A percentile compares a stretch with the other conserved stretches of the same genome.
phyloP scores from a whole-genome alignment of 176 grass and related monocot genomes.

The Aechmea fasciata region DNA sequence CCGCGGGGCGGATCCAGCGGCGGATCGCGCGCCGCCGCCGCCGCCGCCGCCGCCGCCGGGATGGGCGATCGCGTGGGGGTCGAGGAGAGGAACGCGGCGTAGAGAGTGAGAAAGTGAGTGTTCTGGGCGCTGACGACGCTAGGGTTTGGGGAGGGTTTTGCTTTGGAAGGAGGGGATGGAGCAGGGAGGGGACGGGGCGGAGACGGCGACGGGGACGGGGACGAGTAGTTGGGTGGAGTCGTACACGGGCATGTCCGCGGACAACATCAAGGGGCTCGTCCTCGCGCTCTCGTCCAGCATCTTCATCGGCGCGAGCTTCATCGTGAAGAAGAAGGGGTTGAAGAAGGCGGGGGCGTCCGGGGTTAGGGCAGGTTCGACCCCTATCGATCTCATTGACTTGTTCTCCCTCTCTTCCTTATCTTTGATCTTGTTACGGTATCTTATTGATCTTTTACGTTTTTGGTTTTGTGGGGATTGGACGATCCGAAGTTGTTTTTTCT shows the following conservation, averaged over 20 bases:
- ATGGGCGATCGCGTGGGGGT: slow-evolving; percentile 9
- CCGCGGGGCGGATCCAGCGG: slow-evolving; percentile 3
- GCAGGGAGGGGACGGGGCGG: slow-evolving; percentile 18
- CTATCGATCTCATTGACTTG: neutral
- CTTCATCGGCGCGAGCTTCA: slow-evolving; percentile 96
- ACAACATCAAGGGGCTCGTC: slow-evolving; percentile 94
- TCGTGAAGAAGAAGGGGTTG: slow-evolving; percentile 99
- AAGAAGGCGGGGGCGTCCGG: slow-evolving; percentile 87
- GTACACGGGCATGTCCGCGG: slow-evolving; percentile 83
- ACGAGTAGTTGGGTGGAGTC: slow-evolving; percentile 68
- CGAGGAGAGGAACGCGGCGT: neutral
- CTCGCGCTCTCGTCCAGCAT: slow-evolving; percentile 89
- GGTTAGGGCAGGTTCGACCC: slow-evolving; percentile 63
- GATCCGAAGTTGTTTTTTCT: no score
- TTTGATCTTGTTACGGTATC: neutral
- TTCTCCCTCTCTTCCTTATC: neutral
- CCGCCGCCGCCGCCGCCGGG: slow-evolving; percentile 10
- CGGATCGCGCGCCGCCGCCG: slow-evolving; percentile 1
- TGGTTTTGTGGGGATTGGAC: neutral
- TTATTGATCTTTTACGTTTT: neutral
- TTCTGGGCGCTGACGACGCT: neutral
- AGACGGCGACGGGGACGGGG: slow-evolving; percentile 27
- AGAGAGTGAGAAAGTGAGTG: no score
- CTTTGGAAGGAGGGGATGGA: neutral
- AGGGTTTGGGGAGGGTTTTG: neutral